Base-by-base conservation (phyloP, 2,329 filamentous ascomycete species). In the Gaeumannomyces tritici region DNA sequence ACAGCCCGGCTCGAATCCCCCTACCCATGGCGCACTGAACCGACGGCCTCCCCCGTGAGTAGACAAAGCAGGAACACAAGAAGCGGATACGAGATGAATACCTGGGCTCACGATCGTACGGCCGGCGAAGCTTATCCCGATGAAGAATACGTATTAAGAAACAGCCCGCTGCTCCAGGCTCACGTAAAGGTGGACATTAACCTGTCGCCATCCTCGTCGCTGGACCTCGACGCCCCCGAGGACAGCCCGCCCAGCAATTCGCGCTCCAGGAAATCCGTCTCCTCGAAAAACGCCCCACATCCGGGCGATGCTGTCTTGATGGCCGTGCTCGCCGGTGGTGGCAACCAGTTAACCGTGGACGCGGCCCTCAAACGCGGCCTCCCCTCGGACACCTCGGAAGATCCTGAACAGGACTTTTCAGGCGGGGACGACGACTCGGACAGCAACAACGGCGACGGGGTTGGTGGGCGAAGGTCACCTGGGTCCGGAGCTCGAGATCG, bases 221-320 rank as follows among this genome's bases (percentile, higher is more conserved):
- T 61, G n/a, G 60, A 61, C 13, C 35, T 55, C n/a, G 27, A n/a
- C 42, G 59, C n/a, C 27, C 42, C 24, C 28, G 51, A 55, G 6
- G 47, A 55, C 58, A 42, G 47, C 26, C 42, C 42, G 42, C 42
- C 33, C 58, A 26, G 21, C 15, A 15, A 54, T 27, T 29, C 59
- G 28, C 27, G 59, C 15, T 24, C 24, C 21, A 61, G 42, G 26
- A 61, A 61, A 27, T 15, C 33, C 27, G 11, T 27, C 28, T 21
- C 55, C 65, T 71, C 62, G 64, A 67, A 70, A 72, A 77, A 80
- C 65, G 78, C 74, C 66, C 77, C 82, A 55, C 84, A 77, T 68
- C 83, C 83, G 70, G 84, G 83, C 68, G 86, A 89, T 80, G 83
- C 80, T 67, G 85, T 90, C 66, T 79, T 93, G 73, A 80, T 93